Percentiles rank a stretch among this genome's conserved stretches.
Evolutionary conservation across 768 basidiomycete species (phyloP).

Genomic region (Leucosporidium yakuticum): DNA sequence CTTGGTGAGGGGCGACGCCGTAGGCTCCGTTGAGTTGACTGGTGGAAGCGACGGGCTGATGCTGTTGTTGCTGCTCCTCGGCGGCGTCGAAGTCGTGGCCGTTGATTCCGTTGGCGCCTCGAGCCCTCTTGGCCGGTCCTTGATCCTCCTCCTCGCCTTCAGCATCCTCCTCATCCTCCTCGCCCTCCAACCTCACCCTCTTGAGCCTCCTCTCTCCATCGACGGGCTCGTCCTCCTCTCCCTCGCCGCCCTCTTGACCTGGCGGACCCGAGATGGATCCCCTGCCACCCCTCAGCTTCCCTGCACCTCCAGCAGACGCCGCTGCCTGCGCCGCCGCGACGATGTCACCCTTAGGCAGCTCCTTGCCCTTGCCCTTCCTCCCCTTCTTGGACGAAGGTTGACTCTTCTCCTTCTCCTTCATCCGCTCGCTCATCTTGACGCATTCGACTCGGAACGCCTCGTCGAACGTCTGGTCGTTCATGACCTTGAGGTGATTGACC

Average conservation of each 20-base stretch:
- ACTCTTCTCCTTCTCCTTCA: conserved; percentile 48
- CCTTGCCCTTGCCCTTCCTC: conserved; percentile 22
- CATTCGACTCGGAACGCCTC: conserved; percentile 71
- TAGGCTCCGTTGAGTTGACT: conserved; percentile 1
- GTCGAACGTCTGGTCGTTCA: conserved; percentile 57
- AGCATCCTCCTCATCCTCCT: conserved; percentile 13
- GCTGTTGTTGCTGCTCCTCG: conserved; percentile 5
- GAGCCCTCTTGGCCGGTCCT: conserved; percentile 16
- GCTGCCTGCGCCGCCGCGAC: neutral
- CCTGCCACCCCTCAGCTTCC: neutral
- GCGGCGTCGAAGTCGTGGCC: conserved; percentile 1
- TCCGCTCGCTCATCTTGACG: conserved; percentile 66
- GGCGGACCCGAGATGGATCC: too few relatives aligned
- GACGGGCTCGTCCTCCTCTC: neutral
- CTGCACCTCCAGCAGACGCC: neutral
- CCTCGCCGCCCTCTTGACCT: too few relatives aligned
- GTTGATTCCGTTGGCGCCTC: conserved; percentile 9
- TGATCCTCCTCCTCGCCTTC: conserved; percentile 11
- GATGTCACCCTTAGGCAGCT: conserved; percentile 20
- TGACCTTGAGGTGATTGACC: conserved; percentile 69
- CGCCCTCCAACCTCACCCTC: conserved; percentile 18
- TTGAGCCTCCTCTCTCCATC: conserved; percentile 15
- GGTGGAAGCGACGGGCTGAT: conserved; percentile 11
- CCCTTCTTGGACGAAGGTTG: neutral
- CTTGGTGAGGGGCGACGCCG: neutral